Percentiles rank a stretch among this genome's conserved stretches.
Conservation (phyloP, 2,329 filamentous ascomycete species). For the Exophiala lecanii-corni region DNA sequence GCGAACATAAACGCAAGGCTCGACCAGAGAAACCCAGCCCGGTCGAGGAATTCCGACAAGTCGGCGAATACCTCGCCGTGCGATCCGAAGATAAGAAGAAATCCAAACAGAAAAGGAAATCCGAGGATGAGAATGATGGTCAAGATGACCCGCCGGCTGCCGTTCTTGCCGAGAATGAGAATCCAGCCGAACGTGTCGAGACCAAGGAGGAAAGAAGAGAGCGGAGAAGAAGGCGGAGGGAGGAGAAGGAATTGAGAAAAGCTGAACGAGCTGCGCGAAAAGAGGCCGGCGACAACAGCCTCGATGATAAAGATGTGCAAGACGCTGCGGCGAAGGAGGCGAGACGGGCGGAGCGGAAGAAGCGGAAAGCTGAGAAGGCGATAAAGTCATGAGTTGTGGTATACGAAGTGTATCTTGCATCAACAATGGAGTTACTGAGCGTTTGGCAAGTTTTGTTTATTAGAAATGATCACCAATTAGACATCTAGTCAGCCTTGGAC, state of each 20-base stretch:
- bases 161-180: not conserved
- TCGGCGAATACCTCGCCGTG: conserved; percentile 21
- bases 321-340: conserved; percentile 13
- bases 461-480: too few relatives aligned
- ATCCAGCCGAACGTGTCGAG: conserved; percentile 5
- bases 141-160: not conserved
- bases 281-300: not conserved
- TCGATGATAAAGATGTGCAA: conserved; percentile 1
- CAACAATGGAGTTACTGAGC: too few relatives aligned
- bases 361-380: conserved; percentile 18
- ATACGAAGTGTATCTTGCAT: too few relatives aligned
- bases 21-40: conserved; percentile 12
- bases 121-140: conserved; percentile 2
- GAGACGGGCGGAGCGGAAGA: conserved; percentile 19
- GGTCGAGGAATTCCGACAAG: conserved; percentile 22
- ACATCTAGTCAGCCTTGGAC: too few relatives aligned
- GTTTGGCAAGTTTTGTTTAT: not conserved
- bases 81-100: conserved; percentile 13
- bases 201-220: conserved; percentile 24
- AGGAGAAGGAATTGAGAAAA: conserved; percentile 13
- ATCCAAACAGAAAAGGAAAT: conserved; percentile 8
- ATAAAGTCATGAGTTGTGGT: too few relatives aligned
- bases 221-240: conserved; percentile 18
- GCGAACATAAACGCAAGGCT: conserved; percentile 15
- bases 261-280: not conserved